Evolutionary conservation across 129 eudicot genomes (phyloP), one percentile per base, ranked within the genome.

Genomic region (Lactuca saligna): DNA sequence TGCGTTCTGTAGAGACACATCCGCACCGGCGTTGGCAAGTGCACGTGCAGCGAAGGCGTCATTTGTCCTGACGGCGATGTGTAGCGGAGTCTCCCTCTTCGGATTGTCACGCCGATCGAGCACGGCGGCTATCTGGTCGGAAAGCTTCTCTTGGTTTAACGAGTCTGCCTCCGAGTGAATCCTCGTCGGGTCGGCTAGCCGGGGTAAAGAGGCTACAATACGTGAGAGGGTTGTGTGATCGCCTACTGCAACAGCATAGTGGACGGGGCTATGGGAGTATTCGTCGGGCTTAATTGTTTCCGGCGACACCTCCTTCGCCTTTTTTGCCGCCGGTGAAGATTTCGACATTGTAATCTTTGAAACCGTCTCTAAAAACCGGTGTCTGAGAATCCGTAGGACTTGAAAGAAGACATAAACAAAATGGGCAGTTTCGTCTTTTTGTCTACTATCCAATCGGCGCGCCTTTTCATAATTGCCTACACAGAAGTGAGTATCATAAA

Each of bases 91-190:
- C 57, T 89, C 97, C 2, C 87, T 54, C 46, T 77, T 77, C 4
- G 80, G 77, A 61, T 92, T 87, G 25, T 93, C 97, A 14, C 99
- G 92, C 33, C 93, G 86, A 74, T 94, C 99, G 34, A 89, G 79
- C 1, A 69, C 70, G 60, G 85, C 76, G 54, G 97, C 58, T 57
- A 93, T 83, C 61, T 73, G 61, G 6, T 89, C 97, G 41, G 88
- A 81, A 61, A 85, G 32, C 3, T 8, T 65, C 56, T 94, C 97
- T 38, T 85, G 90, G 35, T 67, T 46, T 7, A 89, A 61, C 0
- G 99, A 94, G 68, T 89, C 88, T 3, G 91, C 73, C 71, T 85
- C 93, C 14, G 88, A 77, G 55, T 48, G 84, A 17, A 86, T 78
- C 41, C 58, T 69, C 20, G 75, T 16, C 3, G 93, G 93, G 50